phyloP scores from a whole-genome alignment of 176 grass and related monocot genomes.

The Urochloa ruziziensis region DNA sequence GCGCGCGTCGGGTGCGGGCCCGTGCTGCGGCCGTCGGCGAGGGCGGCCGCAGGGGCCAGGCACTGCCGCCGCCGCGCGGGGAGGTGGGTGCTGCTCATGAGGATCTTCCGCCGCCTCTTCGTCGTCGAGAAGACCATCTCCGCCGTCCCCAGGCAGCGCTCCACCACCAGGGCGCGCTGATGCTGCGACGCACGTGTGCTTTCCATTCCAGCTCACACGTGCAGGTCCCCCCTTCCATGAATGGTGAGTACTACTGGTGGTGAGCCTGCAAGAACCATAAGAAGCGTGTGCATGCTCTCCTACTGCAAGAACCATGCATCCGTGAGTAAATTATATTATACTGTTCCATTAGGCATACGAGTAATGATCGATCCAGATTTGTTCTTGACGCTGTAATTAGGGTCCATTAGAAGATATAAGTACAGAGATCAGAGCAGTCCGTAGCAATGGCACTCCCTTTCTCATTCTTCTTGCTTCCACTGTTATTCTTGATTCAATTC shows the following conservation, averaged over 20 bases:
- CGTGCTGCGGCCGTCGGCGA: constrained; percentile 37
- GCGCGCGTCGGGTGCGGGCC: constrained; percentile 27
- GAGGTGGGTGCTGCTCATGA: constrained; percentile 47
- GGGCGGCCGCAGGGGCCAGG: constrained; percentile 24
- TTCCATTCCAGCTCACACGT: too few species aligned
- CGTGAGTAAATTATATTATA: constrained; percentile 24
- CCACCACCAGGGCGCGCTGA: not conserved
- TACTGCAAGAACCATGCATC: not conserved
- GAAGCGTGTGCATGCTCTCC: not conserved
- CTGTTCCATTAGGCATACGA: not conserved
- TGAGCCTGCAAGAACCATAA: not conserved
- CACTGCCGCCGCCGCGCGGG: constrained; percentile 42
- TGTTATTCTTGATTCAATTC: not conserved
- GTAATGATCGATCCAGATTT: too few species aligned
- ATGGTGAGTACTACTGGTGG: not conserved
- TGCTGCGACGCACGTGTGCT: not conserved
- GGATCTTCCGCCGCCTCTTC: constrained; percentile 56
- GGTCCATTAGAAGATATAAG: not conserved
- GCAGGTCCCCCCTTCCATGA: not conserved
- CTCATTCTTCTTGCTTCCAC: not conserved
- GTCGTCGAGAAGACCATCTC: constrained; percentile 50
- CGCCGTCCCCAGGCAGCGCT: not conserved
- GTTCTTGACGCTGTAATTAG: constrained; percentile 24
- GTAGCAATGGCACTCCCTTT: not conserved
- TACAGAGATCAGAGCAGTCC: not conserved